Evolutionary conservation across 352 stramenopile genomes (phyloP), one percentile per base, ranked within the genome.

Genomic region (Phytophthora boehmeriae): DNA sequence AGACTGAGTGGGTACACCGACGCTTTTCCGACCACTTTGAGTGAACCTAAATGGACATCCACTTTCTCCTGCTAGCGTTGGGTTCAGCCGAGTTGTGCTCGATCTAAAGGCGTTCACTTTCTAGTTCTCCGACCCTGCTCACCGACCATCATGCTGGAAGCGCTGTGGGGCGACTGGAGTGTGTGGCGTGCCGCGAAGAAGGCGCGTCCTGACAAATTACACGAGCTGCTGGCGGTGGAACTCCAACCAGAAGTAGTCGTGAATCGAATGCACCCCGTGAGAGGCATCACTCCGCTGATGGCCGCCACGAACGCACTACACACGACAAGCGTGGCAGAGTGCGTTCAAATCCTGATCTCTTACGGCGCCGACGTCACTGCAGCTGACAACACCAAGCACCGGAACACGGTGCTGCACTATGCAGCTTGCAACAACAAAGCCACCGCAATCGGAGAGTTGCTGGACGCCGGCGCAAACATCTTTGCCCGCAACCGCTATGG

Each of bases 231-330:
- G 19, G 20, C 13, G 28, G 36, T 16, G 8, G 59, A 67, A 28
- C 22, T 44, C 13, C 43, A 62, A 35, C 59, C 59, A 23, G 49
- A 49, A 9, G 14, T 35, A 4, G 11, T 62, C 2, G 59, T 64
- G 11, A 63, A 87, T 58, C 41, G 35, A 5, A 64, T 59, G 27
- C 75, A 87, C 63, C 64, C 74, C 4, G 47, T 58, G 25, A 72
- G 78, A 22, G 67, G 72, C 51, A 71, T 77, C 23, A 89, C 79
- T n/a, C 62, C 80, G 48, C 72, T 91, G 17, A 91, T 89, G 82
- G 64, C 61, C 23, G 78, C 73, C 14, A 69, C 77, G 13, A 76
- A 68, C 28, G 56, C 66, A 39, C 72, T 66, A 16, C 78, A 79
- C 49, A 63, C 68, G 32, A 76, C 71, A 41, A 63, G 54, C 16